Evolutionary conservation across 2,329 filamentous ascomycete species (phyloP), one percentile per base, ranked within the genome.

Genomic region (Calonectria henricotiae): DNA sequence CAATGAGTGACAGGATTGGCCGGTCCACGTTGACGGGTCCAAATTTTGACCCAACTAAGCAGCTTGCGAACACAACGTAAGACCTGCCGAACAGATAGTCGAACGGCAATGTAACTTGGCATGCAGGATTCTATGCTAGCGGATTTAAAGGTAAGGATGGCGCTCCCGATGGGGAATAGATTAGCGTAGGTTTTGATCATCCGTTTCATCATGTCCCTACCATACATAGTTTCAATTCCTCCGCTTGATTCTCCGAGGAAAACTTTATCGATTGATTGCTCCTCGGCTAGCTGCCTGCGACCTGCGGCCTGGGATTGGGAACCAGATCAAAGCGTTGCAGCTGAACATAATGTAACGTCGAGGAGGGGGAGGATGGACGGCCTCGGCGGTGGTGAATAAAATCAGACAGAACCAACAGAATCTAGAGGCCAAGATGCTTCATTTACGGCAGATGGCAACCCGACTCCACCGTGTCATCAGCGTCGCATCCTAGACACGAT

Each of bases 131-230:
- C n/a, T 37, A 23, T 20, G 9, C 4, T 17, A 39, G 35, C 20
- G 20, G 20, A 7, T 39, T 30, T 30, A 49, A 58, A 20, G 1
- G 9, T 3, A 39, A 39, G 51, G 32, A 23, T 17, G 20, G 11
- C 51, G 32, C 30, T 58, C 51, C 51, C 32, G 51, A 58, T 37
- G 20, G 32, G 39, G 51, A 39, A 58, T 58, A 15, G 51, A 58
- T 58, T 17, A 39, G 51, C 51, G 35, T 58, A n/a, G 35, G 35
- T 58, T 58, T 37, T 58, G 51, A 58, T 58, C 51, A 39, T 39
- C 51, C 20, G 51, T 58, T 58, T 58, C 51, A 58, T 58, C 32
- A 12, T 58, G 51, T 32, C 51, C 51, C 32, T 58, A 20, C 20
- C 20, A 58, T 58, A 58, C 20, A 39, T 39, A 58, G 51, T 58